Conservation (phyloP, 192 early-diverging fungal genomes). For the Coemansia sp. region DNA sequence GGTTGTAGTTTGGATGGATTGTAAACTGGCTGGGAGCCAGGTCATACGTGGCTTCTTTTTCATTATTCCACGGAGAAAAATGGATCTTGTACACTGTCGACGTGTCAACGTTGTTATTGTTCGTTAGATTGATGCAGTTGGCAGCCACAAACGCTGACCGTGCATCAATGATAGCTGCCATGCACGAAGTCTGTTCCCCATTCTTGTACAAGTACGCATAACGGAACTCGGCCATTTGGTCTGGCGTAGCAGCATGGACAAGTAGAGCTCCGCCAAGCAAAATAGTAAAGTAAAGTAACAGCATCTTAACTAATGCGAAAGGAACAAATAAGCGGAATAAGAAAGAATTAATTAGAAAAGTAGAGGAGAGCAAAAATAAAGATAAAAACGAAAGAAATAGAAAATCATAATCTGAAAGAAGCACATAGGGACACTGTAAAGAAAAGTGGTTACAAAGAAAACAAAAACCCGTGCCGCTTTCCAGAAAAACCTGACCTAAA, state of each 20-base stretch:
- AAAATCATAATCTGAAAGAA: not conserved
- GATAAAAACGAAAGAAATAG: not conserved
- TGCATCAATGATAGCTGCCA: slow-evolving; percentile 34
- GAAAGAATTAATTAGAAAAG: not conserved
- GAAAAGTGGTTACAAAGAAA: not conserved
- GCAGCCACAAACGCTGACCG: slow-evolving; percentile 29
- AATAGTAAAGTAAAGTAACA: not conserved
- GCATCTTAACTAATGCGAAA: not conserved
- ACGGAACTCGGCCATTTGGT: not conserved
- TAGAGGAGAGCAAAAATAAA: not conserved
- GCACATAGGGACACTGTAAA: not conserved
- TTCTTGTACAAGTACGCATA: slow-evolving; percentile 12
- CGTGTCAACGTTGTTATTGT: slow-evolving; percentile 12
- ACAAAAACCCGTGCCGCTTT: not conserved
- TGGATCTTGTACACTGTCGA: slow-evolving; percentile 11
- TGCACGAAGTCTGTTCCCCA: slow-evolving; percentile 40
- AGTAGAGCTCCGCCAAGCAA: not conserved
- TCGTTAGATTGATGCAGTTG: slow-evolving; percentile 24
- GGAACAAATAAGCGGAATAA: not conserved
- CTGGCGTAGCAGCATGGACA: not conserved
- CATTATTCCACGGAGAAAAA: slow-evolving; percentile 4
- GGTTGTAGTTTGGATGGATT: slow-evolving; percentile 15
- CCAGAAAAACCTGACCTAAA: too few species aligned
- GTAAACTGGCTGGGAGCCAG: not conserved
- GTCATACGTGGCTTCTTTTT: not conserved